phyloP scores from a whole-genome alignment of 495 filamentous ascomycete genomes.

The Thozetella sp. region DNA sequence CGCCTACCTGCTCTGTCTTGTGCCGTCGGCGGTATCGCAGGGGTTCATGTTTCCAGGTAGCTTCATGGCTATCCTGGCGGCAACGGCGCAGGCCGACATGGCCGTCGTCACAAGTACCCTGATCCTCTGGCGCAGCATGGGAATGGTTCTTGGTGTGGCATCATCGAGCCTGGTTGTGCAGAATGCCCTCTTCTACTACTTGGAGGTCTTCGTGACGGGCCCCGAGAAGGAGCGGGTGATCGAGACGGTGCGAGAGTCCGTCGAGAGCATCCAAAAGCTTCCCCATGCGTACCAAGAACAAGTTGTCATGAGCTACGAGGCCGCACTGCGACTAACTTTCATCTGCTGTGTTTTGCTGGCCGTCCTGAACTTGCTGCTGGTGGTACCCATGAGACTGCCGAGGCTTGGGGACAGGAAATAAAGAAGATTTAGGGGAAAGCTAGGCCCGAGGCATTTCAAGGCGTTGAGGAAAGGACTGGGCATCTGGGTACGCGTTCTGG shows the following conservation, averaged over 20 bases:
- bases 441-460: too few species aligned
- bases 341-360: conserved; percentile 51
- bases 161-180: conserved; percentile 75
- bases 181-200: conserved; percentile 63
- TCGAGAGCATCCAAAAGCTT: conserved; percentile 42
- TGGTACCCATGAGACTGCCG: conserved; percentile 55
- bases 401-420: conserved; percentile 49
- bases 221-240: conserved; percentile 38
- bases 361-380: conserved; percentile 46
- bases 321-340: conserved; percentile 58
- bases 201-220: conserved; percentile 58
- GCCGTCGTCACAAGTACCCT: conserved; percentile 75
- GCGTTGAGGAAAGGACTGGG: too few species aligned
- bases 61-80: conserved; percentile 70
- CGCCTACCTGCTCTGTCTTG: conserved; percentile 63
- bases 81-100: conserved; percentile 68
- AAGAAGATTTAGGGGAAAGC: conserved; percentile 2
- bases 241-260: conserved; percentile 35
- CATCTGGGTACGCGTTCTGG: too few species aligned
- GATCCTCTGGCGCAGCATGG: conserved; percentile 68
- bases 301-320: conserved; percentile 62
- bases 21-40: conserved; percentile 61
- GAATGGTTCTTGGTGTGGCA: conserved; percentile 71
- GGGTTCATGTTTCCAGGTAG: conserved; percentile 67
- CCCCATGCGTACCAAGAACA: conserved; percentile 32